phyloP scores from a whole-genome alignment of 352 stramenopile genomes.

The Halophytophthora batemanensis region DNA sequence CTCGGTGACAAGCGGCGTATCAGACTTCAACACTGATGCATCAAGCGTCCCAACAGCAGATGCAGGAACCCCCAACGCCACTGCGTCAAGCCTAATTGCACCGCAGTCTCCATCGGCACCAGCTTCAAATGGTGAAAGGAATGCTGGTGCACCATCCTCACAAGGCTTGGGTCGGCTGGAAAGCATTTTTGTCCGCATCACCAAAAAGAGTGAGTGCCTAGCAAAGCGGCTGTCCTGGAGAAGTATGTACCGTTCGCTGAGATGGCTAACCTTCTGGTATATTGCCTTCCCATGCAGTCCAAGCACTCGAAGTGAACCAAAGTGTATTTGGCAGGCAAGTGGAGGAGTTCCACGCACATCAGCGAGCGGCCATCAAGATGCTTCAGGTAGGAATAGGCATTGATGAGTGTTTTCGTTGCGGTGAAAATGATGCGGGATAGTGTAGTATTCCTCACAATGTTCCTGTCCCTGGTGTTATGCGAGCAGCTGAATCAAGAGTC shows the following conservation, averaged over 20 bases:
- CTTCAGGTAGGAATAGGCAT: constrained; percentile 36
- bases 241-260: not conserved
- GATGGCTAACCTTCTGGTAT: not conserved
- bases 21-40: constrained; percentile 10
- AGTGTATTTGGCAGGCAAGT: constrained; percentile 49
- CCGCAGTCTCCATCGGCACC: constrained; percentile 10
- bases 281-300: constrained; percentile 34
- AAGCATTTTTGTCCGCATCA: constrained; percentile 83
- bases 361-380: constrained; percentile 33
- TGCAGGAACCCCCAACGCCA: constrained; percentile 11
- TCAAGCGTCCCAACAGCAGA: constrained; percentile 8
- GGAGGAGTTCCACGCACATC: constrained; percentile 51
- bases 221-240: not conserved
- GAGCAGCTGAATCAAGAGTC: constrained; percentile 45
- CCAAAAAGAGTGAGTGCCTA: constrained; percentile 66
- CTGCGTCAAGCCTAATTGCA: constrained; percentile 10
- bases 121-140: constrained; percentile 7
- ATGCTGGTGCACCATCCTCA: constrained; percentile 13
- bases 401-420: no score
- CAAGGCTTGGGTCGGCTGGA: constrained; percentile 69
- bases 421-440: not conserved
- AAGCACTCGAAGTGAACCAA: constrained; percentile 71
- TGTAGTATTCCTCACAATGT: not conserved
- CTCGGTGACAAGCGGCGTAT: constrained; percentile 4
- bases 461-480: constrained; percentile 7